Percentiles rank a stretch among this genome's conserved stretches.
These are phyloP conservation scores for Lecanicillium sp. DNA, from an alignment of 2,329 filamentous ascomycete genomes.

Conservation along the genomic window DNA sequence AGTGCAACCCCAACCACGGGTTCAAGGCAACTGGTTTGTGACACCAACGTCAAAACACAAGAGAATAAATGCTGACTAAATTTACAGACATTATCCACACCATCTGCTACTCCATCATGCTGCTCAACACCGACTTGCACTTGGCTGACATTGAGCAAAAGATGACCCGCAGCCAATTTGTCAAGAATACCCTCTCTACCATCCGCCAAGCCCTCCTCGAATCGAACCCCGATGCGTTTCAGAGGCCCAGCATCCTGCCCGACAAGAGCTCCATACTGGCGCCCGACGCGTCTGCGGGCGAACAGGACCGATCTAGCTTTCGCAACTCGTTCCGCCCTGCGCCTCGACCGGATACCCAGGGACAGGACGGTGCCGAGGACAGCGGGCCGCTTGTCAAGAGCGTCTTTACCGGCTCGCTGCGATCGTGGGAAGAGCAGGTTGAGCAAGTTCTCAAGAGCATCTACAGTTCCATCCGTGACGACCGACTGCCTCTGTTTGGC, in stretches of 20 bases:
- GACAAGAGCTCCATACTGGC: slow-evolving; percentile 31
- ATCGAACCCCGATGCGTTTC: slow-evolving; percentile 61
- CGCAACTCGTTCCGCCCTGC: slow-evolving; percentile 47
- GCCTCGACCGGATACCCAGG: slow-evolving; percentile 39
- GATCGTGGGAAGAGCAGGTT: slow-evolving; percentile 81
- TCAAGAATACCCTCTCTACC: slow-evolving; percentile 93
- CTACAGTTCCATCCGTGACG: slow-evolving; percentile 81
- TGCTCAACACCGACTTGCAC: slow-evolving; percentile 94
- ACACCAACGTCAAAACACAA: not conserved
- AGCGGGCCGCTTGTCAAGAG: slow-evolving; percentile 73
- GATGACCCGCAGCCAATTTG: slow-evolving; percentile 91
- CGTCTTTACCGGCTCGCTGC: slow-evolving; percentile 67
- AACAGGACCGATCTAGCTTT: slow-evolving; percentile 35
- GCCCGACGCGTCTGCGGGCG: slow-evolving; percentile 28
- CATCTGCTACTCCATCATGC: slow-evolving; percentile 90
- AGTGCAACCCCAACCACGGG: slow-evolving; percentile 86
- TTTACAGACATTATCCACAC: slow-evolving; percentile 83
- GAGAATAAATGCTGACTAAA: not conserved
- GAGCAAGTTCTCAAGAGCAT: slow-evolving; percentile 90
- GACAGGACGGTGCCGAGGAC: slow-evolving; percentile 41
- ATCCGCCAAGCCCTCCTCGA: slow-evolving; percentile 72
- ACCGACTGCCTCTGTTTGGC: slow-evolving; percentile 81
- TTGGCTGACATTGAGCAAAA: slow-evolving; percentile 91
- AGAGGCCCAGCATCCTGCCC: slow-evolving; percentile 51
- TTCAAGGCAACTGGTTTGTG: slow-evolving; percentile 74